Base-by-base conservation (phyloP, 2,329 filamentous ascomycete genomes). In the Boeremia lycopersici region DNA sequence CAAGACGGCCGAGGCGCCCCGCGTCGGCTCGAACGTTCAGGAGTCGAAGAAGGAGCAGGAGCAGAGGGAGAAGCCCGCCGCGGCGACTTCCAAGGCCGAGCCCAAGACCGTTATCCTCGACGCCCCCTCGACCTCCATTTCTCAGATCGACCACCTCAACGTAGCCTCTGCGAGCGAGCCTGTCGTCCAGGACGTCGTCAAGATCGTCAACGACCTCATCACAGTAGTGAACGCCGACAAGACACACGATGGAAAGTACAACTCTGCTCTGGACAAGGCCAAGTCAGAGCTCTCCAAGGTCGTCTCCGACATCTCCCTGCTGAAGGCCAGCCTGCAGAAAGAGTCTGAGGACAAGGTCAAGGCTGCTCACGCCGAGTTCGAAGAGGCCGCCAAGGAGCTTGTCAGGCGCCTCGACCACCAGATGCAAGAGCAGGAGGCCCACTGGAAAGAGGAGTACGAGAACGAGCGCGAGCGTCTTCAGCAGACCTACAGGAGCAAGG, bases 161-260 rank as follows among this genome's bases (percentile, higher is more conserved):
- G 84, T 96, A 23, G 82, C 85, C 48, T 85, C 91, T 67, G 91
- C 89, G 48, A 86, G 87, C 56, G 93, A 98, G 73, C 90, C 91
- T 26, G 84, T 96, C 31, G 90, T 98, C 19, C 92, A 97, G 76
- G 91, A 98, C 69, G 82, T 99, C 6, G 91, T 96, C 56, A 93
- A 91, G 79, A 93, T 96, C 78, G 84, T 99, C 67, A 99, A 99
- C 78, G 91, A 96, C 75, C 89, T 99, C 67, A 96, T 99, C 71
- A 87, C 90, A 8, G 91, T 96, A 41, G 88, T 97, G 73, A 96
- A 97, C 75, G 89, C 90, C 53, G 93, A 96, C 73, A 86, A 88
- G 57, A 86, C 90, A 53, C 69, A 71, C 53, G 85, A 88, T 59
- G 83, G 83, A 64, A 91, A 89, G 75, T 96, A 95, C 77, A 86